A percentile compares a stretch with the other conserved stretches of the same genome.
Evolutionary conservation across 2,329 filamentous ascomycete genomes (phyloP).

Genomic region (Cryoendolithus antarcticus): DNA sequence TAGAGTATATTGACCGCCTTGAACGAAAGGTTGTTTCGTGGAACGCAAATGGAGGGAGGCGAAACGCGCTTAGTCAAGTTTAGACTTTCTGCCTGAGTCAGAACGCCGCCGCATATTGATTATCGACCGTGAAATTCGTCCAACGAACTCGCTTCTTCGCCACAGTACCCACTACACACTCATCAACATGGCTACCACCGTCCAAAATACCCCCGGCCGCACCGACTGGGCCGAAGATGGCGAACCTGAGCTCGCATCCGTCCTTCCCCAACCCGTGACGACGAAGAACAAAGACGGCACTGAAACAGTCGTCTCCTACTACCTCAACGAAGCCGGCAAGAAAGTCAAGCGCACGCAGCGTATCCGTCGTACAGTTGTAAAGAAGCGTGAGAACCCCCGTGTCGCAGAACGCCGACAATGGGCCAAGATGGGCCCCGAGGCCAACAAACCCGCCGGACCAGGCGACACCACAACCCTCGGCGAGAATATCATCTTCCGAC

Average conservation of each 20-base stretch:
- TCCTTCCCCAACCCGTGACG: conserved; percentile 74
- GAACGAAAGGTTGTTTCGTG: too few species aligned
- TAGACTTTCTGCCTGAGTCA: too few species aligned
- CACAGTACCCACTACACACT: not conserved
- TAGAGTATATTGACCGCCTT: too few species aligned
- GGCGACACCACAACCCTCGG: conserved; percentile 84
- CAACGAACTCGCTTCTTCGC: too few species aligned
- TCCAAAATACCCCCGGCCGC: conserved; percentile 27
- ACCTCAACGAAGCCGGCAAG: conserved; percentile 82
- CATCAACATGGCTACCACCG: conserved; percentile 18
- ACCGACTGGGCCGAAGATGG: conserved; percentile 87
- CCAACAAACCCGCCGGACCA: conserved; percentile 71
- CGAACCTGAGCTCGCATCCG: conserved; percentile 66
- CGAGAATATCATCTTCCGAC: conserved; percentile 97
- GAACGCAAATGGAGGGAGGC: too few species aligned
- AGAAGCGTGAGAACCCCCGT: conserved; percentile 91
- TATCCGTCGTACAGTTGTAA: conserved; percentile 82
- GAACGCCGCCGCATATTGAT: too few species aligned
- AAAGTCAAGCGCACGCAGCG: conserved; percentile 96
- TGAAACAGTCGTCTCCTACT: conserved; percentile 85
- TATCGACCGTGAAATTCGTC: too few species aligned
- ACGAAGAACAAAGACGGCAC: conserved; percentile 97
- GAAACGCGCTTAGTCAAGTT: too few species aligned
- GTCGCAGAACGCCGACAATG: conserved; percentile 90
- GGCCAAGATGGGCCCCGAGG: conserved; percentile 84